Base-by-base conservation (phyloP, 2,329 filamentous ascomycete genomes). In the Dryadomyces quercus-mongolicae region DNA sequence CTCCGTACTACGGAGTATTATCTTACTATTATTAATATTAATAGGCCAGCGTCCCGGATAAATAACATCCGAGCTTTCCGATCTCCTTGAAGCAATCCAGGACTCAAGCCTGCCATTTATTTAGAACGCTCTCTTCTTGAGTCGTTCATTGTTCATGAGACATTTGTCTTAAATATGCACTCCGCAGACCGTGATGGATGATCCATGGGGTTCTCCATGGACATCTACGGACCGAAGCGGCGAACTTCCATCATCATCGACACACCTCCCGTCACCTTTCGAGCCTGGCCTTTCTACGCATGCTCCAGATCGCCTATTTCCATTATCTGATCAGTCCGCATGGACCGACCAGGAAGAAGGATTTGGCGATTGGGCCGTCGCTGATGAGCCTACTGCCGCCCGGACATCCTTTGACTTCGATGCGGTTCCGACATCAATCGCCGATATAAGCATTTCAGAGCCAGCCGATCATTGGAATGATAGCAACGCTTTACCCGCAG, bases 191-290 rank as follows among this genome's bases (percentile, higher is more conserved):
- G 49, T 51, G 59, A 82, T 82, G 78, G 78, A 82, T 65, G 77
- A 82, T 77, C 78, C 78, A 62, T 82, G 78, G 78, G 75, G 74
- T 67, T 80, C 77, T 61, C 78, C 78, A 67, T 81, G 78, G 78
- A 72, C 74, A 56, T 70, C 70, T 56, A 64, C 68, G 63, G 66
- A 75, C 36, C 36, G 36, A 12, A 40, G 10, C 36, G 10, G 36
- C 8, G 36, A 16, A 16, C 36, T 16, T 40, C 36, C 36, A 15
- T 21, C 16, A 16, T 38, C 18, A 13, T 10, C 38, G 21, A 2
- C 49, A 16, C 21, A 46, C 20, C 20, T 15, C 13, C 12, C 10
- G 12, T 38, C 43, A 18, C 13, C 51, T 15, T 20, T 42, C 34
- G 34, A 20, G 4, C 13, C 31, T n/a, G 36, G 9, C 18, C 43